Conservation (phyloP, 2,329 filamentous ascomycete species). For the Dendryphion nanum region DNA sequence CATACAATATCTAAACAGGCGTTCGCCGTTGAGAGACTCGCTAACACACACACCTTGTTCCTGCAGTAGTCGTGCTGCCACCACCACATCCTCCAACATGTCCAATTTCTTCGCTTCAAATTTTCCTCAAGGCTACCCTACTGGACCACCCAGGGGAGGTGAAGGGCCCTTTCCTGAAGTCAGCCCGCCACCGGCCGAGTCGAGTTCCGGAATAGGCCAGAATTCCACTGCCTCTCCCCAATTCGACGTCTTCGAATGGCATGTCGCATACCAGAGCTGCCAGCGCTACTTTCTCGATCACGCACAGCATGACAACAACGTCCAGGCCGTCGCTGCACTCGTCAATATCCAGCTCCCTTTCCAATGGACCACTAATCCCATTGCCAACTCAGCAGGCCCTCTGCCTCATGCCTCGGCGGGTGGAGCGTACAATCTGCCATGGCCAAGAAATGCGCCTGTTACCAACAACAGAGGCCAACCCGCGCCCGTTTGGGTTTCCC, state of each 20-base stretch:
- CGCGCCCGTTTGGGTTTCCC: slow-evolving; percentile 56
- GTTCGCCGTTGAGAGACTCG: no score
- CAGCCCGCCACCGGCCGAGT: no score
- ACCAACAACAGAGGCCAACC: slow-evolving; percentile 37
- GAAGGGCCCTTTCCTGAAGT: slow-evolving; percentile 21
- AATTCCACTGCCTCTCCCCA: slow-evolving; percentile 29
- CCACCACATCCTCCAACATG: slow-evolving; percentile 3
- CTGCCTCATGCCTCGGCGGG: slow-evolving; percentile 31
- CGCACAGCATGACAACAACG: slow-evolving; percentile 76
- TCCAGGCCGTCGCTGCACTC: slow-evolving; percentile 86
- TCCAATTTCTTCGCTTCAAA: slow-evolving; percentile 1
- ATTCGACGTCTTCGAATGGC: slow-evolving; percentile 89
- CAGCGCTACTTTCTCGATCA: slow-evolving; percentile 88
- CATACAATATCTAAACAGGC: no score
- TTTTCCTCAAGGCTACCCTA: slow-evolving; percentile 24
- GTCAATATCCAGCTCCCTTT: slow-evolving; percentile 90
- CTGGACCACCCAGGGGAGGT: slow-evolving; percentile 23
- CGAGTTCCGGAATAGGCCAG: slow-evolving; percentile 17
- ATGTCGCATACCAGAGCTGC: slow-evolving; percentile 86
- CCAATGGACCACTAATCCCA: slow-evolving; percentile 62
- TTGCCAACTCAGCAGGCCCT: slow-evolving; percentile 38
- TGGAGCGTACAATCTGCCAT: slow-evolving; percentile 37
- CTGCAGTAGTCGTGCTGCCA: slow-evolving; percentile 22
- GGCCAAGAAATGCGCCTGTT: slow-evolving; percentile 43
- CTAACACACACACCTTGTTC: slow-evolving; percentile 12